Percentiles rank a stretch among this genome's conserved stretches.
Evolutionary conservation across 2,329 filamentous ascomycete species (phyloP).

Genomic region (Calonectria hawksworthii): DNA sequence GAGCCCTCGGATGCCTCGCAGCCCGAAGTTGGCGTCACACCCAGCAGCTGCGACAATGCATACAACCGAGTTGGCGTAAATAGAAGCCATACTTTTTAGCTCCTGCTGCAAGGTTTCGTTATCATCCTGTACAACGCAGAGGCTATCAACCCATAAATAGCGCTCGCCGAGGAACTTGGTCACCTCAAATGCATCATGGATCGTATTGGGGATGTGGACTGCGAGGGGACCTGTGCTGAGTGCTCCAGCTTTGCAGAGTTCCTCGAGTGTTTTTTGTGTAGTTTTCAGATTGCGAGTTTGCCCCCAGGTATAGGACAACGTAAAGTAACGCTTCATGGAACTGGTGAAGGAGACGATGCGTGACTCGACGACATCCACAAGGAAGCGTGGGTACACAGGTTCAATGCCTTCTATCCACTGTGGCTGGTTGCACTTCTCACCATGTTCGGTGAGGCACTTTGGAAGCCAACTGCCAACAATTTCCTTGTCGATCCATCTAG

Average conservation of each 20-base stretch:
- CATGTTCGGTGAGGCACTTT: not conserved
- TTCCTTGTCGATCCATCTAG: not conserved
- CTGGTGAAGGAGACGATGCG: not conserved
- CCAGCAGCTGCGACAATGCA: conserved; percentile 7
- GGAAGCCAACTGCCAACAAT: not conserved
- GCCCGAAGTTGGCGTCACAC: not conserved
- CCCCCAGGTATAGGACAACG: not conserved
- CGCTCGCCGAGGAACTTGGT: not conserved
- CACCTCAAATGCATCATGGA: not conserved
- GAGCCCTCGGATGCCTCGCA: not conserved
- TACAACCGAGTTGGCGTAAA: not conserved
- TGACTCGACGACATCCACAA: not conserved
- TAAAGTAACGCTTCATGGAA: not conserved
- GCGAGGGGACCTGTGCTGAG: not conserved
- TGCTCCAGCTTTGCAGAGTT: not conserved
- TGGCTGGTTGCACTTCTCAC: not conserved
- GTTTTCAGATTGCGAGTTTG: not conserved
- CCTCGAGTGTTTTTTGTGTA: not conserved
- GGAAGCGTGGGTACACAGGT: not conserved
- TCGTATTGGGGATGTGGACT: not conserved
- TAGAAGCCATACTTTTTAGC: not conserved
- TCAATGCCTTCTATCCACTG: not conserved
- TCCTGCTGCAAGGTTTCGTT: not conserved
- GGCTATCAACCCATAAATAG: not conserved
- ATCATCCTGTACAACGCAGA: conserved; percentile 6